Evolutionary conservation across 331 rosid genomes (phyloP).

Genomic region (Spiraea crenata): DNA sequence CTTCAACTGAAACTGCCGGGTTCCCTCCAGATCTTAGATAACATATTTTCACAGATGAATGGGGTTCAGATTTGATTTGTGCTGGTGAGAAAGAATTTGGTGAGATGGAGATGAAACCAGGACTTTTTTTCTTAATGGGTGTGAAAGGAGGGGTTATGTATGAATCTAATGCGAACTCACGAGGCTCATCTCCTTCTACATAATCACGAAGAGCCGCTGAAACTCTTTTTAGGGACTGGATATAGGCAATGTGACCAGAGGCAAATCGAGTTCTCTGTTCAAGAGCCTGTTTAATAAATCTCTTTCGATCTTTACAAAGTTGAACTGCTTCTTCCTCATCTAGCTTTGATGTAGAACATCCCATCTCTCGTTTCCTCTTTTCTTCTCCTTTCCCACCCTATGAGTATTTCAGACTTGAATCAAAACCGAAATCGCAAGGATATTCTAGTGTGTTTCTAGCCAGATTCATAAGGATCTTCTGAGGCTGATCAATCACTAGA

Average conservation of each 20-base stretch:
- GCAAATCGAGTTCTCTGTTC: conserved; percentile 75
- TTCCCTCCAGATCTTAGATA: conserved; percentile 64
- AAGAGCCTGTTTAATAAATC: conserved; percentile 77
- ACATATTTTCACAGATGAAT: conserved; percentile 54
- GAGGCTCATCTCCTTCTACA: conserved; percentile 59
- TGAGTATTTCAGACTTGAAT: conserved; percentile 53
- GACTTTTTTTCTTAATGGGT: conserved; percentile 53
- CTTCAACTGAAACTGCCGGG: conserved; percentile 65
- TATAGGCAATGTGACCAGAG: conserved; percentile 64
- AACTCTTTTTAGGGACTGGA: conserved; percentile 66
- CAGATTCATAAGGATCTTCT: conserved; percentile 50
- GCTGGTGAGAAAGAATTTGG: conserved; percentile 40
- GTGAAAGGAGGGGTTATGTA: conserved; percentile 62
- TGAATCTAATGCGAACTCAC: conserved; percentile 51
- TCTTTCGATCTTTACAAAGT: conserved; percentile 81
- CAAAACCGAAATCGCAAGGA: conserved; percentile 49
- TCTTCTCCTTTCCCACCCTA: conserved; percentile 30
- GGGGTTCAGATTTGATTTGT: conserved; percentile 40
- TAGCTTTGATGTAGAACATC: conserved; percentile 86
- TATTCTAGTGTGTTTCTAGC: conserved; percentile 35
- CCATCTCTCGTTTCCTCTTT: conserved; percentile 58
- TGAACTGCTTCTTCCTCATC: conserved; percentile 80
- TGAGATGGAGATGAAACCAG: conserved; percentile 53
- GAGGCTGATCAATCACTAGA: conserved; percentile 32
- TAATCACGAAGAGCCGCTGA: conserved; percentile 76